Base-by-base conservation (phyloP, 371 early-diverging fungal genomes). In the Mucor velutinosus region DNA sequence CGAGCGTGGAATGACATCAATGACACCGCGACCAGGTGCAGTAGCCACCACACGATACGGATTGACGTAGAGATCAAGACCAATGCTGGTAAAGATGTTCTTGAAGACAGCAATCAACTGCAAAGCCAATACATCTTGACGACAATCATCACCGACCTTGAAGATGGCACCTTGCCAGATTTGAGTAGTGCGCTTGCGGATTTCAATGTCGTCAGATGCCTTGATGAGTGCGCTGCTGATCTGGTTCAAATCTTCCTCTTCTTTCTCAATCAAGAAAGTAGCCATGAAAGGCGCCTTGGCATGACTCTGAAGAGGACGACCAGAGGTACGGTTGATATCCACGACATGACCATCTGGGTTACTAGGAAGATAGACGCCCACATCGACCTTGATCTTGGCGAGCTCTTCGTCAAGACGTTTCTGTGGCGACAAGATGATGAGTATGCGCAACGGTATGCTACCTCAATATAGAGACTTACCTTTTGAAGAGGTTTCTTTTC, bases 221-320 rank as follows among this genome's bases (percentile, higher is more conserved):
- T 62, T 49, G 19, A 62, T 43, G 14, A 61, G 35, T 12, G 23
- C 27, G 6, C 15, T 53, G 14, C 27, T 23, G 1, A 53, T 53
- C n/a, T 59, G 43, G n/a, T 87, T 85, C 33, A 84, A 79, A 56
- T 73, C 72, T 47, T 79, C 81, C 4, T 75, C 71, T 12, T 83
- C 84, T 73, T 87, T 90, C 62, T 87, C 83, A 53, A 99, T 92
- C 67, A 95, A 90, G 80, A 99, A 99, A 0, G 99, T 98, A 1
- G 99, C 99, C 98, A 99, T 96, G 75, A 98, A 99, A 3, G 99
- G 99, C 2, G 99, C 98, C 84, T 99, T 99, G 59, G 99, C 99
- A 74, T 99, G 99, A 67, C 92, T 92, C 81, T 99, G 99, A 43
- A 99, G 86, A 19, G 99, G 97, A 21, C 95, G 78, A 17, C 99